Percentiles rank a stretch among this genome's conserved stretches.
Conservation (phyloP, 306 rosid genomes). For the Gynostemma pentaphyllum region DNA sequence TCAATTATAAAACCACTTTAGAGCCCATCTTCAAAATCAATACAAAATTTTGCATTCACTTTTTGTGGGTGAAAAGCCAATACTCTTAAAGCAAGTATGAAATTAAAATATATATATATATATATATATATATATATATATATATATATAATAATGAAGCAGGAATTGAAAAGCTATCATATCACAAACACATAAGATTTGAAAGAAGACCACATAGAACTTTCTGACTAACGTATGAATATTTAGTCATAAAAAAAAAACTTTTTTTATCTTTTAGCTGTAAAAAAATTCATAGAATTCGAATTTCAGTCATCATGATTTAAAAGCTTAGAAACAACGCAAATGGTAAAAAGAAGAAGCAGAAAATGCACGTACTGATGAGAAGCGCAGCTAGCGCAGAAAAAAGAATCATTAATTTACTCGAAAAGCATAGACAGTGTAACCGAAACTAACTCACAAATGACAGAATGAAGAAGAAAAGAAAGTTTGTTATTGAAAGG, state of each 20-base stretch:
- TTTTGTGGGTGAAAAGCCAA: background rate
- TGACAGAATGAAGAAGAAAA: background rate
- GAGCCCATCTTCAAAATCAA: background rate
- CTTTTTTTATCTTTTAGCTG: too few relatives aligned
- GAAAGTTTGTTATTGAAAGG: too few relatives aligned
- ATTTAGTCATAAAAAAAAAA: too few relatives aligned
- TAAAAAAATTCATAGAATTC: too few relatives aligned
- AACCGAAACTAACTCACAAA: too few relatives aligned
- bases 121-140: too few relatives aligned
- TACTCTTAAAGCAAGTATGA: background rate
- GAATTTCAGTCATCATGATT: too few relatives aligned
- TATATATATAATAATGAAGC: background rate
- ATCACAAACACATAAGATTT: background rate
- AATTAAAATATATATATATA: background rate
- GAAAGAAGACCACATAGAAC: background rate
- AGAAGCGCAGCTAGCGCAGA: background rate
- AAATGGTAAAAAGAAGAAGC: background rate
- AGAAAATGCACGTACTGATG: background rate
- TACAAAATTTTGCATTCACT: background rate
- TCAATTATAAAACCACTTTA: background rate
- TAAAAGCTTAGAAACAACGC: background rate
- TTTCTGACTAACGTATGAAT: background rate
- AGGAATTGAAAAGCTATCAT: background rate
- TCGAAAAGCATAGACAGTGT: background rate
- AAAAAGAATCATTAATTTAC: slow-evolving; percentile 2